phyloP scores from a whole-genome alignment of 2,329 filamentous ascomycete species.

The Monosporascus sp. region DNA sequence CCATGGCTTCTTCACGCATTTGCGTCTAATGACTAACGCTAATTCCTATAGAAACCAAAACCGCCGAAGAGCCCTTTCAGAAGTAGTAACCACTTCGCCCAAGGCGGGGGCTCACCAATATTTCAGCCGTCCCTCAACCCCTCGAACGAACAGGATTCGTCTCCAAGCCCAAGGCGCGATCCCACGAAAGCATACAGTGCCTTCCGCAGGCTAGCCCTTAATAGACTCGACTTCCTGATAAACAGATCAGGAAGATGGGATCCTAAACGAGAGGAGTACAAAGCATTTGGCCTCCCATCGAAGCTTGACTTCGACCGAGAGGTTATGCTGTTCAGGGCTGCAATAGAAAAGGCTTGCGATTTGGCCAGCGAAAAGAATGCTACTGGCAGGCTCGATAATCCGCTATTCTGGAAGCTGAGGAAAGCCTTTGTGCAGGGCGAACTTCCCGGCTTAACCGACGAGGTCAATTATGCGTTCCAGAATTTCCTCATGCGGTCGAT shows the following conservation, averaged over 20 bases:
- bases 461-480: slow-evolving; percentile 64
- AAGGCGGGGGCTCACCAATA: too few relatives aligned
- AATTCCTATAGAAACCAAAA: background rate
- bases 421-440: slow-evolving; percentile 54
- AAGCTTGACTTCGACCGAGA: slow-evolving; percentile 39
- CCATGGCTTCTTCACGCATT: background rate
- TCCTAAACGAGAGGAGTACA: slow-evolving; percentile 21
- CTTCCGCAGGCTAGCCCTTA: slow-evolving; percentile 18
- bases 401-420: slow-evolving; percentile 52
- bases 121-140: too few relatives aligned
- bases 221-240: slow-evolving; percentile 31
- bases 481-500: slow-evolving; percentile 53
- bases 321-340: slow-evolving; percentile 37
- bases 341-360: slow-evolving; percentile 39
- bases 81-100: too few relatives aligned
- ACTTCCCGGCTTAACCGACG: slow-evolving; percentile 42
- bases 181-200: slow-evolving; percentile 13
- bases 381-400: slow-evolving; percentile 39
- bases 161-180: background rate
- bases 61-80: background rate
- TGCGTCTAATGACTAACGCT: background rate
- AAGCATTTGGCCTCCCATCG: slow-evolving; percentile 29
- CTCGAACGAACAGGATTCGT: too few relatives aligned
- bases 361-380: slow-evolving; percentile 33
- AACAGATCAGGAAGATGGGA: slow-evolving; percentile 19